Evolutionary conservation across 75 land plant species (phyloP).

Genomic region (Sequoiadendron giganteum): DNA sequence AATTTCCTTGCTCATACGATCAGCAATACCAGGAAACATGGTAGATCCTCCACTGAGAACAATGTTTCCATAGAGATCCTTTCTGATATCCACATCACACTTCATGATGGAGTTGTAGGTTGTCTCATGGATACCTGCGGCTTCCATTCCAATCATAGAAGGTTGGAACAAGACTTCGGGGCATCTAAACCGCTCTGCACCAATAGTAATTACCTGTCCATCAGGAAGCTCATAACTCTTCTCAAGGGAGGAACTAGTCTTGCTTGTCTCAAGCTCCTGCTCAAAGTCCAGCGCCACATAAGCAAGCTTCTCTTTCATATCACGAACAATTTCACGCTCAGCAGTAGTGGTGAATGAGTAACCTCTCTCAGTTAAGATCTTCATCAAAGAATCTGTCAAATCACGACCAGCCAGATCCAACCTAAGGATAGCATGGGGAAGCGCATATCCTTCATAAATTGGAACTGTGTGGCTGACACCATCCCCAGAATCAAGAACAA

Average conservation of each 20-base stretch:
- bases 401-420: slow-evolving; percentile 60
- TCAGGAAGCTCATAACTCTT: slow-evolving; percentile 56
- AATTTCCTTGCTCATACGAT: slow-evolving; percentile 55
- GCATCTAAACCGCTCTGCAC: slow-evolving; percentile 59
- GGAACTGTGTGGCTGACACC: slow-evolving; percentile 67
- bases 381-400: slow-evolving; percentile 50
- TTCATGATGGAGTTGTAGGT: slow-evolving; percentile 64
- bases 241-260: slow-evolving; percentile 40
- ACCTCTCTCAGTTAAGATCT: slow-evolving; percentile 57
- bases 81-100: slow-evolving; percentile 65
- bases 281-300: slow-evolving; percentile 55
- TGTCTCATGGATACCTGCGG: slow-evolving; percentile 46
- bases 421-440: slow-evolving; percentile 55
- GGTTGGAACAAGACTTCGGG: slow-evolving; percentile 62
- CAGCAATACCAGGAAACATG: slow-evolving; percentile 60
- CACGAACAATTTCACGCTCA: slow-evolving; percentile 53
- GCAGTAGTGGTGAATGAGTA: slow-evolving; percentile 57
- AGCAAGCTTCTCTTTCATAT: slow-evolving; percentile 57
- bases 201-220: slow-evolving; percentile 54
- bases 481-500: slow-evolving; percentile 45
- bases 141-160: slow-evolving; percentile 56
- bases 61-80: slow-evolving; percentile 54
- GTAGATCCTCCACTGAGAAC: slow-evolving; percentile 60
- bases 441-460: slow-evolving; percentile 52
- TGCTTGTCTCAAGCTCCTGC: slow-evolving; percentile 52